These are phyloP conservation scores for Gaultheria prostrata DNA, from an alignment of 148 eudicot species.

Conservation along the genomic window DNA sequence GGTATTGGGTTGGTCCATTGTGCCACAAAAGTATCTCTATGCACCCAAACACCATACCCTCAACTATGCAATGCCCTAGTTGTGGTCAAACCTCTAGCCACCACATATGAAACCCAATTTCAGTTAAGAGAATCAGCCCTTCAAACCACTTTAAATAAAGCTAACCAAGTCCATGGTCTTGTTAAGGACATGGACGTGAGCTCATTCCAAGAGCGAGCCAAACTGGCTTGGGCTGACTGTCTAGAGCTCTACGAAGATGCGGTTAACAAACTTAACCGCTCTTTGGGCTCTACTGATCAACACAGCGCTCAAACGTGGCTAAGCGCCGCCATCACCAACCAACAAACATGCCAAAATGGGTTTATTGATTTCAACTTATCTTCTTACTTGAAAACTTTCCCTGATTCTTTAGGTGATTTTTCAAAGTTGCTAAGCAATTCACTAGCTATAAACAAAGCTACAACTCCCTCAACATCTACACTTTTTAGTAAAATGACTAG, in stretches of 20 bases:
- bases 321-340: slow-evolving; percentile 55
- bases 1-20: slow-evolving; percentile 29
- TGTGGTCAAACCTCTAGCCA: slow-evolving; percentile 7
- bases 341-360: slow-evolving; percentile 61
- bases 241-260: slow-evolving; percentile 57
- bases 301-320: slow-evolving; percentile 43
- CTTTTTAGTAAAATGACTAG: neutral
- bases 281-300: slow-evolving; percentile 20
- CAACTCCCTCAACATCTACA: neutral
- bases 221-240: slow-evolving; percentile 59
- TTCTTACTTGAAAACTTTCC: slow-evolving; percentile 29
- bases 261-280: slow-evolving; percentile 36
- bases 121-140: slow-evolving; percentile 28
- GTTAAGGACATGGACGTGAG: slow-evolving; percentile 38
- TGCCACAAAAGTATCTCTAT: slow-evolving; percentile 24
- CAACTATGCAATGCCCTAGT: slow-evolving; percentile 32
- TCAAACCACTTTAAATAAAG: slow-evolving; percentile 32
- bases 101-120: slow-evolving; percentile 19
- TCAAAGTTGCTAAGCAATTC: slow-evolving; percentile 44
- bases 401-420: slow-evolving; percentile 24
- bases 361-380: slow-evolving; percentile 45
- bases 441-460: slow-evolving; percentile 46
- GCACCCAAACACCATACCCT: slow-evolving; percentile 48
- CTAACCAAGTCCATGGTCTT: slow-evolving; percentile 29
- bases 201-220: slow-evolving; percentile 27